These are phyloP conservation scores for Cucumis hystrix DNA, from an alignment of 306 rosid species.

Conservation along the genomic window DNA sequence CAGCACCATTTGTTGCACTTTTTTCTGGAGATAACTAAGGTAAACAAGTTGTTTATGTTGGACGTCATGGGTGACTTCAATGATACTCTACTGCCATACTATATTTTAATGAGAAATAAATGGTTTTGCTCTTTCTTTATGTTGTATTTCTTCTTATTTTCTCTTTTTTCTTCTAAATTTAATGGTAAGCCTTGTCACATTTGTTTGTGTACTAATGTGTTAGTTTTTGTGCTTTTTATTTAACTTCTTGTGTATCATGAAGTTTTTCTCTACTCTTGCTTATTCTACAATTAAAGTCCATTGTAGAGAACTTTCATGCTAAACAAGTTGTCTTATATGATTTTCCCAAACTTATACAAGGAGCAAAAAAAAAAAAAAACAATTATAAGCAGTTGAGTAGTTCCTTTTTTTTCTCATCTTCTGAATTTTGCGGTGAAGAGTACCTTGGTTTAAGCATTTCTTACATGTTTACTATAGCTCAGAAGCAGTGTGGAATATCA, in stretches of 20 bases:
- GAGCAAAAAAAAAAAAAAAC: too few relatives aligned
- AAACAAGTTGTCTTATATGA: too few relatives aligned
- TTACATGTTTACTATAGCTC: background rate
- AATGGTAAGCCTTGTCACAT: background rate
- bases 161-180: background rate
- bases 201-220: background rate
- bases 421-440: background rate
- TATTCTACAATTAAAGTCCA: background rate
- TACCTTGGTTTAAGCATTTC: background rate
- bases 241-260: background rate
- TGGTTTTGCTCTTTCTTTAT: background rate
- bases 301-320: background rate
- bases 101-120: background rate
- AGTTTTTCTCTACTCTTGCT: background rate
- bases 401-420: background rate
- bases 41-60: constrained; percentile 27
- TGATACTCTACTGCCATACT: background rate
- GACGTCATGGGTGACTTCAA: constrained; percentile 5
- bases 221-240: background rate
- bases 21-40: constrained; percentile 34
- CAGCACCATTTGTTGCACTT: constrained; percentile 34
- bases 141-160: background rate
- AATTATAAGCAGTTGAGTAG: too few relatives aligned
- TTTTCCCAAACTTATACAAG: too few relatives aligned
- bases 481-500: background rate